Base-by-base conservation (phyloP, 345 rosid genomes). In the Pistacia integerrima region DNA sequence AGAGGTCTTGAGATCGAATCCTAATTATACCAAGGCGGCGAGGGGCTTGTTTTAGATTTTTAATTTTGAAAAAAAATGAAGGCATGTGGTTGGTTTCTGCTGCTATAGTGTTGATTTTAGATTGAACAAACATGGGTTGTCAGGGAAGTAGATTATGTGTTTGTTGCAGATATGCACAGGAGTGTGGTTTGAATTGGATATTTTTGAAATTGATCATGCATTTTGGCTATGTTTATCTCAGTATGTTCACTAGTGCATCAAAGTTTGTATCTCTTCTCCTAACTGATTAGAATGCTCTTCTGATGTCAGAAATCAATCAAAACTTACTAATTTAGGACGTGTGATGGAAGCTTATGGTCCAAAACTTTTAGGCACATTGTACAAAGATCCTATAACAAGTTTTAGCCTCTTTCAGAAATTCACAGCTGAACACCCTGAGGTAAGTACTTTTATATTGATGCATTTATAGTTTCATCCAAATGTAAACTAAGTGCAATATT, bases 301-400 rank as follows among this genome's bases (percentile, higher is more conserved):
- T 9, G 2, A 63, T 69, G 64, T 51, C 78, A 95, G 98, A 62
- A 41, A 87, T 66, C 74, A 81, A 64, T 82, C 97, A 52, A 89
- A 85, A 48, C 72, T 25, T 28, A 88, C 97, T 65, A 93, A 93
- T 83, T 69, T 95, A 74, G 98, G 99, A 66, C 85, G 80, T 4
- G 12, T 75, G n/a, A 93, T 93, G 93, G 97, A 93, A 77, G 79
- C 41, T 64, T 85, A 90, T 25, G 93, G 99, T 54, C 75, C 89
- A 44, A 90, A 81, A 76, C 84, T 91, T 74, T 84, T 95, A 20
- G 97, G 98, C 71, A 20, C 82, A 76, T 79, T 86, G 8, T 95
- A 95, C 82, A 87, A 88, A 55, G 90, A 93, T 78, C 97, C 99
- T 44, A 48, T 90, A 76, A 81, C 88, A 65, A 95, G 97, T 78